Percentiles rank a stretch among this genome's conserved stretches.
Conservation (phyloP, 352 stramenopile genomes). For the Phytopythium litorale region DNA sequence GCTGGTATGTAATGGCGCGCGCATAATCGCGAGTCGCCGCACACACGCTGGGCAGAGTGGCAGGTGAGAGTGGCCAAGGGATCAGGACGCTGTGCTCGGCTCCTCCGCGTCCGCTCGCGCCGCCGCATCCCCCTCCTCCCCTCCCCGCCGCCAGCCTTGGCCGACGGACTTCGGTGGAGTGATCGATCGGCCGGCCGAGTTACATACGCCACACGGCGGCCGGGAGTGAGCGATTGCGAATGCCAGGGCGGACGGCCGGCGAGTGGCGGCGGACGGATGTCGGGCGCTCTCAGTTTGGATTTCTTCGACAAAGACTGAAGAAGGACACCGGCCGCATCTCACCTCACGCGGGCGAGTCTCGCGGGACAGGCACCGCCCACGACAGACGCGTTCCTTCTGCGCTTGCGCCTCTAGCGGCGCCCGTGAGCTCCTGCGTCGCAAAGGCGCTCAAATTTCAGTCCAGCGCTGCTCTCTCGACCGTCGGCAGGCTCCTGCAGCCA, state of each 20-base stretch:
- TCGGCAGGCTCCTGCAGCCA: background rate
- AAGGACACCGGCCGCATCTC: background rate
- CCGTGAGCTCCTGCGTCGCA: conserved; percentile 17
- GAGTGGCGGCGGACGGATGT: background rate
- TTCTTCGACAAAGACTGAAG: conserved; percentile 9
- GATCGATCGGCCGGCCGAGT: background rate
- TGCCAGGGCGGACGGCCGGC: background rate
- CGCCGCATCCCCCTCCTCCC: background rate
- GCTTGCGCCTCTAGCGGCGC: background rate
- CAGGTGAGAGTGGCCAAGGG: background rate
- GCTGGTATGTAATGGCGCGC: conserved; percentile 3
- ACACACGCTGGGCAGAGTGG: background rate
- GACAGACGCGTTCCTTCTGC: conserved; percentile 12
- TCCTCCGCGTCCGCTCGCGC: conserved; percentile 1
- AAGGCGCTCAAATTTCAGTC: conserved; percentile 19
- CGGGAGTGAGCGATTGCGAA: conserved; percentile 2
- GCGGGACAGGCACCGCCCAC: conserved; percentile 28
- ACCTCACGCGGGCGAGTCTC: conserved; percentile 25
- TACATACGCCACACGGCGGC: background rate
- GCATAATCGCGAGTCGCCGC: conserved; percentile 3
- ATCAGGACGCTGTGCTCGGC: conserved; percentile 3
- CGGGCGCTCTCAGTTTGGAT: conserved; percentile 1
- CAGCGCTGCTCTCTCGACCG: background rate
- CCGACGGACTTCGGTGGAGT: conserved; percentile 6
- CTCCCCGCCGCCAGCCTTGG: background rate